Percentiles rank a stretch among this genome's conserved stretches.
Evolutionary conservation across 768 basidiomycete species (phyloP).

Genomic region (Cantharellus cinnabarinus): DNA sequence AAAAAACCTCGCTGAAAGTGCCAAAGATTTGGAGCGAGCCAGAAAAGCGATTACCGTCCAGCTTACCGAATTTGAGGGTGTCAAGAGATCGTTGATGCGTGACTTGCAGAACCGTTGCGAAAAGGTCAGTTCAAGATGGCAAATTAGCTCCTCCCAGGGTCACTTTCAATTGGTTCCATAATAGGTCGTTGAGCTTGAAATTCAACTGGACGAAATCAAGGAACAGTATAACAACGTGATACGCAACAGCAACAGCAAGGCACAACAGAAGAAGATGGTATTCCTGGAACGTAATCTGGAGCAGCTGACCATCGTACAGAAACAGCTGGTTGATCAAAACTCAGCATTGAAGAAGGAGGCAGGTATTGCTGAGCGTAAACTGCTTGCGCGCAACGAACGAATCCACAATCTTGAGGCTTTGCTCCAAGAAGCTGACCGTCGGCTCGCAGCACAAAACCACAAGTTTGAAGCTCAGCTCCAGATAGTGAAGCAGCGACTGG

Average conservation of each 20-base stretch:
- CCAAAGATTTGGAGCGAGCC: constrained; percentile 89
- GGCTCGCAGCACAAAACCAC: constrained; percentile 80
- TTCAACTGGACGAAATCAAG: constrained; percentile 93
- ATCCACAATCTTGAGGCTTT: constrained; percentile 91
- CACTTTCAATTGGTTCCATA: not conserved
- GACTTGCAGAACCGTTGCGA: constrained; percentile 99
- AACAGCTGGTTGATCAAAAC: constrained; percentile 98
- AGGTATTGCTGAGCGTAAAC: constrained; percentile 87
- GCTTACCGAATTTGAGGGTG: constrained; percentile 92
- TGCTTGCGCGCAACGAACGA: constrained; percentile 89
- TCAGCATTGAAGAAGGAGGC: constrained; percentile 93
- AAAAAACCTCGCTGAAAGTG: constrained; percentile 90
- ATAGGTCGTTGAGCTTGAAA: constrained; percentile 96
- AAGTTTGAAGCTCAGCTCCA: constrained; percentile 90
- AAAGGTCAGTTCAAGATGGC: constrained; percentile 38
- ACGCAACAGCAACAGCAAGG: constrained; percentile 93
- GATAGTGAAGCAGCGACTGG: constrained; percentile 75
- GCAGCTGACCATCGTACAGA: constrained; percentile 86
- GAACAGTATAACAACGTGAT: constrained; percentile 99
- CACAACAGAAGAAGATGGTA: constrained; percentile 98
- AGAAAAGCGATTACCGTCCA: constrained; percentile 96
- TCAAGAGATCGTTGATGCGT: constrained; percentile 96
- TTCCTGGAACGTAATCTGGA: constrained; percentile 94
- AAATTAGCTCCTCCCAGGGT: not conserved
- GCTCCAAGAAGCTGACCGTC: constrained; percentile 82